Evolutionary conservation across 2,329 filamentous ascomycete species (phyloP), one percentile per base, ranked within the genome.

Genomic region (Fusarium albosuccineum): DNA sequence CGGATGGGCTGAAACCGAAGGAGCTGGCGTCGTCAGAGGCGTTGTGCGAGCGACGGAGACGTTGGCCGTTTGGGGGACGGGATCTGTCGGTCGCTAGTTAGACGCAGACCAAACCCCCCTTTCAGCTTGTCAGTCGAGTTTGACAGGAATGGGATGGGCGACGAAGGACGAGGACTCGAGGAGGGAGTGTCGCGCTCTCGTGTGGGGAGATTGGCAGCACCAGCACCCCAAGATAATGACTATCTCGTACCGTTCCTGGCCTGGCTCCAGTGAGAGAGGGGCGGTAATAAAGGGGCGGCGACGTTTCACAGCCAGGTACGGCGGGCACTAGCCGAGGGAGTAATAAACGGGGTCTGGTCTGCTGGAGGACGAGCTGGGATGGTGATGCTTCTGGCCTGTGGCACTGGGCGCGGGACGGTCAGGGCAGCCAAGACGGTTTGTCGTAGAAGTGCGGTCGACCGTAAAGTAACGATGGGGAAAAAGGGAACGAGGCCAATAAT

Each of bases 221-320:
- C 22, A 45, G 44, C 45, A 52, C 30, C 40, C 22, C 22, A 22
- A 52, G 40, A 45, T 52, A 55, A 46, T 46, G 42, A 55, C 52
- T 55, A 37, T 46, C 41, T 37, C 52, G 52, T 46, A 46, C 52
- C 40, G 52, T 46, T 17, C 41, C 49, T 40, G 44, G 56, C 29
- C 33, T 33, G 46, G 17, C 33, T 17, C n/a, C 13, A 16, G 17
- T 27, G 30, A 6, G 48, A 22, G 16, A 37, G 50, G 29, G 29
- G 45, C 39, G 40, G 44, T 65, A 66, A 60, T 66, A 70, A 70
- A 68, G 67, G 71, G 71, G 71, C 39, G 67, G 51, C 52, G 71
- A 70, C 62, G 71, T 73, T 73, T 73, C 71, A 73, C 69, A 69
- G 70, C 61, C 64, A 70, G 62, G 62, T 67, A 62, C 62, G 55